Conservation (phyloP, 768 basidiomycete genomes). For the Termitomyces sp. region DNA sequence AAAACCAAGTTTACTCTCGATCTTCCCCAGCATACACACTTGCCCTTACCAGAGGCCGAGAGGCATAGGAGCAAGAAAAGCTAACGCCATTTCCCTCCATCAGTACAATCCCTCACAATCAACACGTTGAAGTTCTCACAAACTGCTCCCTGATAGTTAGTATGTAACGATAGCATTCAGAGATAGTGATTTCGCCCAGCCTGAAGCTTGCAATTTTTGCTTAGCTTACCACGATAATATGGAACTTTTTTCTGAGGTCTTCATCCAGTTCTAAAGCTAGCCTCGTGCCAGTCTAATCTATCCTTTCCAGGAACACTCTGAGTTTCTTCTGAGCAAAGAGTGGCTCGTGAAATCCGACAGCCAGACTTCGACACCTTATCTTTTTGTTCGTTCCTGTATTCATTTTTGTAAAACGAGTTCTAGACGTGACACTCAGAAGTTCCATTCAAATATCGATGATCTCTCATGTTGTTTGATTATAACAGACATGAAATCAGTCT, state of each 20-base stretch:
- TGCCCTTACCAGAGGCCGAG: neutral
- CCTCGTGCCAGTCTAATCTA: conserved; percentile 9
- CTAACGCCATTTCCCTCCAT: neutral
- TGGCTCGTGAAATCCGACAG: conserved; percentile 69
- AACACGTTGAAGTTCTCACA: neutral
- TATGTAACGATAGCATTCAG: neutral
- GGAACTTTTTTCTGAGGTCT: conserved; percentile 46
- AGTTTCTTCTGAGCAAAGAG: conserved; percentile 55
- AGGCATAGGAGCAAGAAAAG: neutral
- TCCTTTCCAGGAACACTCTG: conserved; percentile 44
- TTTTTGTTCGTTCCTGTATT: conserved; percentile 45
- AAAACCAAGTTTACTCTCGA: neutral
- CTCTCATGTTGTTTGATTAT: conserved; percentile 54
- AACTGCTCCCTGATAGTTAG: neutral
- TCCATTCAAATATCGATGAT: conserved; percentile 48
- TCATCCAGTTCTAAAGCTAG: conserved; percentile 1
- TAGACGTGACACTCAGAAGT: conserved; percentile 45
- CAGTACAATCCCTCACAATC: neutral
- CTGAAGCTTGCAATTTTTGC: neutral
- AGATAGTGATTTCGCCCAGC: neutral
- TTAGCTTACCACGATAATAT: conserved; percentile 21
- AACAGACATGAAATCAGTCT: conserved; percentile 71
- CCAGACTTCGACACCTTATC: conserved; percentile 57
- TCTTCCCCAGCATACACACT: neutral
- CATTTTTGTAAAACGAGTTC: neutral